These are phyloP conservation scores for Cercis canadensis DNA, from an alignment of 306 rosid genomes.

Conservation along the genomic window DNA sequence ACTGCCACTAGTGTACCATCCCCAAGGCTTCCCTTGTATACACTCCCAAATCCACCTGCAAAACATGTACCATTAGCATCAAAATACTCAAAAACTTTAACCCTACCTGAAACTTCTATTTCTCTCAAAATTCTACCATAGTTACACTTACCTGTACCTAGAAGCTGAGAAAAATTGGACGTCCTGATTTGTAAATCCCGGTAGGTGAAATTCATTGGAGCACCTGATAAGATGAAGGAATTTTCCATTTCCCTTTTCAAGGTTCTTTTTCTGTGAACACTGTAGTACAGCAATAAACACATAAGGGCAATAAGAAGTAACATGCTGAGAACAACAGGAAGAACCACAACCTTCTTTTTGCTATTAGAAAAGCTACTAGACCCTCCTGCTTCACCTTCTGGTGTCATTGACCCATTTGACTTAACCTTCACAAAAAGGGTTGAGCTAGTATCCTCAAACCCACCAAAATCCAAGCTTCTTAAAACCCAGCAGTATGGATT, in stretches of 20 bases:
- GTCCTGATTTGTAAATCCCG: slow-evolving; percentile 86
- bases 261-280: slow-evolving; percentile 68
- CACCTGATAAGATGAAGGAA: slow-evolving; percentile 78
- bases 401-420: slow-evolving; percentile 56
- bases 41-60: slow-evolving; percentile 95
- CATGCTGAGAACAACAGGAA: slow-evolving; percentile 80
- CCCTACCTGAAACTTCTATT: not conserved
- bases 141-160: slow-evolving; percentile 69
- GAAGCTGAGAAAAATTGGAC: slow-evolving; percentile 68
- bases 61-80: slow-evolving; percentile 36
- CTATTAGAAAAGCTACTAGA: slow-evolving; percentile 53
- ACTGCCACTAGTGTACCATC: slow-evolving; percentile 88
- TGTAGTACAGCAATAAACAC: slow-evolving; percentile 69
- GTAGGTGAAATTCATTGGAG: slow-evolving; percentile 73
- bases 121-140: slow-evolving; percentile 8
- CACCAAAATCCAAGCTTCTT: slow-evolving; percentile 85
- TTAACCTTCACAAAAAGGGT: slow-evolving; percentile 79
- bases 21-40: slow-evolving; percentile 88
- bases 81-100: slow-evolving; percentile 4
- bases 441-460: slow-evolving; percentile 84
- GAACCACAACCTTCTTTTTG: slow-evolving; percentile 63
- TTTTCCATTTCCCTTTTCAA: slow-evolving; percentile 74
- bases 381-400: slow-evolving; percentile 42
- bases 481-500: slow-evolving; percentile 85
- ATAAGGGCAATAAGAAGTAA: slow-evolving; percentile 67